Conservation (phyloP, 805 yeast genomes). For the Candida oleophila region DNA sequence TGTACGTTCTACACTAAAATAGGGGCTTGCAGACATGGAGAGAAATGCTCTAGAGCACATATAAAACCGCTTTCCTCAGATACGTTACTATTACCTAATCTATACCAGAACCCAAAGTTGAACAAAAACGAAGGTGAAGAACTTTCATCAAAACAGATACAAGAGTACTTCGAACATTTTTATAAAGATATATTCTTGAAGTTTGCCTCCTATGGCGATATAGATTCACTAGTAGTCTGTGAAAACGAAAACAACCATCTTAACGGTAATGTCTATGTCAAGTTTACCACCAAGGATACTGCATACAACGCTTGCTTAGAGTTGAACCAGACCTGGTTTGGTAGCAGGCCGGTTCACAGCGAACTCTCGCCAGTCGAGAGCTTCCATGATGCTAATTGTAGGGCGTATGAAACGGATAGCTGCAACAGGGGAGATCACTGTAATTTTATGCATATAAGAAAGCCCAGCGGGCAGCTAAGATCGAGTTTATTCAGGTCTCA, state of each 20-base stretch:
- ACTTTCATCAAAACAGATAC: constrained; percentile 35
- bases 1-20: constrained; percentile 73
- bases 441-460: constrained; percentile 79
- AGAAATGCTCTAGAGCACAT: constrained; percentile 76
- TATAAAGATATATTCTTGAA: constrained; percentile 73
- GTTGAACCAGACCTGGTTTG: constrained; percentile 81
- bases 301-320: constrained; percentile 61
- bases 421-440: constrained; percentile 85
- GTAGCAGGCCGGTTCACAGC: constrained; percentile 72
- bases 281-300: constrained; percentile 51
- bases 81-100: constrained; percentile 62
- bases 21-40: constrained; percentile 94
- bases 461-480: constrained; percentile 48
- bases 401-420: constrained; percentile 58
- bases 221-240: constrained; percentile 69
- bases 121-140: constrained; percentile 31
- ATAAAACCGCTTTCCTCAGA: constrained; percentile 62
- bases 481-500: constrained; percentile 40
- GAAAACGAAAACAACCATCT: constrained; percentile 82
- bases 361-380: constrained; percentile 74
- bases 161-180: constrained; percentile 56
- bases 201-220: constrained; percentile 46
- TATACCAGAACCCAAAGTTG: constrained; percentile 62
- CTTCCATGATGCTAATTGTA: constrained; percentile 71
- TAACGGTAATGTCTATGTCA: constrained; percentile 81